phyloP scores from a whole-genome alignment of 2,329 filamentous ascomycete species.

The Aspergillus brunneoviolaceus region DNA sequence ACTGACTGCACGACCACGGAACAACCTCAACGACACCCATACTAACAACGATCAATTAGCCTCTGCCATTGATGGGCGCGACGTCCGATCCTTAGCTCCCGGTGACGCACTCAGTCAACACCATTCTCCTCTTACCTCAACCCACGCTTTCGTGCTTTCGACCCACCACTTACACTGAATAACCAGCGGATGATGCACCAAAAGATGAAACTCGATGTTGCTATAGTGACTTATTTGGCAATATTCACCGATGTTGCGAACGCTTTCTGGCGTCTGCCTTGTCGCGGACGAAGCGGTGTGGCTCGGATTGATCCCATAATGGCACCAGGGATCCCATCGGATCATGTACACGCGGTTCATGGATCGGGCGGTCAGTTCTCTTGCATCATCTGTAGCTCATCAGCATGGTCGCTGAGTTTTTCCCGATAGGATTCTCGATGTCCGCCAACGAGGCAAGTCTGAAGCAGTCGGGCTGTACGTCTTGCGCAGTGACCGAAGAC shows the following conservation, averaged over 20 bases:
- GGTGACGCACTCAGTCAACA: conserved; percentile 18
- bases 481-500: conserved; percentile 76
- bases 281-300: conserved; percentile 66
- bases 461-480: conserved; percentile 67
- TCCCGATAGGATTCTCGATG: conserved; percentile 62
- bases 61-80: conserved; percentile 8
- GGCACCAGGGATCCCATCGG: conserved; percentile 56
- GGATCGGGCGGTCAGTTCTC: conserved; percentile 69
- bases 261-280: conserved; percentile 91
- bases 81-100: conserved; percentile 16
- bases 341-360: conserved; percentile 73
- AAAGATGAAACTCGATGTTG: conserved; percentile 17
- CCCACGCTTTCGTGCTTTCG: conserved; percentile 15
- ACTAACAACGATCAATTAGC: not conserved
- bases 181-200: conserved; percentile 16
- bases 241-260: conserved; percentile 42
- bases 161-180: conserved; percentile 17
- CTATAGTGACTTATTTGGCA: conserved; percentile 27
- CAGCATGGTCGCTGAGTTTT: conserved; percentile 12
- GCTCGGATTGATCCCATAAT: conserved; percentile 78
- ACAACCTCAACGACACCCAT: conserved; percentile 1
- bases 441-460: conserved; percentile 60
- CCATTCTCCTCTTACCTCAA: conserved; percentile 10
- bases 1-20: not conserved
- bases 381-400: not conserved